A percentile compares a stretch with the other conserved stretches of the same genome.
Conservation (phyloP, 257 asterid genomes). For the Jacaranda mimosifolia region DNA sequence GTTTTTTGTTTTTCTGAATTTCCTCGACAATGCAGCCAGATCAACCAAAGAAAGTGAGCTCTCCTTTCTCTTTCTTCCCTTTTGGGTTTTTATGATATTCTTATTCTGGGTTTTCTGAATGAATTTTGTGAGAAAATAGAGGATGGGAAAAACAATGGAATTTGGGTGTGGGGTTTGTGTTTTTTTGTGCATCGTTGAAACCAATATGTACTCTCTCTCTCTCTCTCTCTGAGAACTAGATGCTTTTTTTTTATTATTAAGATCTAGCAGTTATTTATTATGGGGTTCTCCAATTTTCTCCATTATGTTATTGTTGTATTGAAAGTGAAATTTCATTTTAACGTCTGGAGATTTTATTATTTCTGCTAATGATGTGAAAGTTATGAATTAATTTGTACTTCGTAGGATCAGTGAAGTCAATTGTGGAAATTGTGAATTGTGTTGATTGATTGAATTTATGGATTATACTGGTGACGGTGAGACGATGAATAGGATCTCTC, state of each 20-base stretch:
- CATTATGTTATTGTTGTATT: background rate
- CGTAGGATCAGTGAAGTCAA: conserved; percentile 19
- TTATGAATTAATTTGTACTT: conserved; percentile 26
- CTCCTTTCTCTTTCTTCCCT: background rate
- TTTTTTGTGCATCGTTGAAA: conserved; percentile 14
- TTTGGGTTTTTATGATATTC: background rate
- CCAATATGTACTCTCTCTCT: background rate
- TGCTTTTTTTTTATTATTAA: conserved; percentile 10
- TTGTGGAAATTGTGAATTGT: background rate
- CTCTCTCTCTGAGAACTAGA: too few relatives aligned
- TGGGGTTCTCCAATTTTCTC: background rate
- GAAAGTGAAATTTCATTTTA: background rate
- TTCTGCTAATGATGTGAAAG: background rate
- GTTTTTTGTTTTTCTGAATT: conserved; percentile 41
- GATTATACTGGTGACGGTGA: conserved; percentile 29
- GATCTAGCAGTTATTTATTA: conserved; percentile 8
- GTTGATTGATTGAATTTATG: conserved; percentile 15
- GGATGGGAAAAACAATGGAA: background rate
- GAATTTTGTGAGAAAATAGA: conserved; percentile 1
- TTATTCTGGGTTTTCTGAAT: background rate
- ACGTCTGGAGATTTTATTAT: background rate
- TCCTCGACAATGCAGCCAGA: conserved; percentile 69
- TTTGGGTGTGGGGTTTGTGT: conserved; percentile 12
- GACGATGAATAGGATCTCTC: conserved; percentile 10
- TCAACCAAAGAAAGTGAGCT: conserved; percentile 85